Base-by-base conservation (phyloP, 2,329 filamentous ascomycete genomes). In the Teratosphaeria zuluensis region DNA sequence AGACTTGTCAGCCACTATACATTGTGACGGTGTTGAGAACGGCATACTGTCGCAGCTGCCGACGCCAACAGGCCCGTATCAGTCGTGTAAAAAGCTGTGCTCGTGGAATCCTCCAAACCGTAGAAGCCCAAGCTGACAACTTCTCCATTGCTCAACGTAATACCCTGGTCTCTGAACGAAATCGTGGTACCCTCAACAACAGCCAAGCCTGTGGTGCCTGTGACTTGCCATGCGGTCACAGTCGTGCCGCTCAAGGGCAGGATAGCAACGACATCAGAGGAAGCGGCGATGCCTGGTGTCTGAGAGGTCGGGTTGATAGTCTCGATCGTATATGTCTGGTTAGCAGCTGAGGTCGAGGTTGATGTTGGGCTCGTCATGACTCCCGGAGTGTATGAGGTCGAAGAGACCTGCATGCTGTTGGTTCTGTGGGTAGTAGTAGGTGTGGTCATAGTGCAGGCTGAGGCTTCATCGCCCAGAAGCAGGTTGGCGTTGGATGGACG, bases 171-270 rank as follows among this genome's bases (percentile, higher is more conserved):
- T 11, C 60, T 59, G 42, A 56, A 64, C 38, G 62, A 59, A 3
- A 64, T 57, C 9, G 63, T 65, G 4, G 60, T 63, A 32, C 60
- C 62, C 55, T 65, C 63, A 11, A 64, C 54, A 30, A 63, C 57
- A 6, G 59, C 60, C 4, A 62, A 52, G 16, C 60, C 62, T 5
- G 61, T 61, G 8, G 62, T 64, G 28, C 54, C 51, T 31, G 60
- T 48, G 32, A 64, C 58, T 53, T 52, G 57, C 21, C 54, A 56
- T 1, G 62, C 63, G 11, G 62, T 63, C 6, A 64, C 42, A n/a
- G 61, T 65, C 24, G 59, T 64, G 24, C 53, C 35, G 38, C 21
- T 28, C 3, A 56, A 30, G 19, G 63, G 33, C 8, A 65, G 62
- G 24, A 62, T 55, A 9, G 63, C 63, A n/a, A 59, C 28, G 38